Percentiles rank a stretch among this genome's conserved stretches.
These are phyloP conservation scores for Phylloporus scabripes DNA, from an alignment of 768 basidiomycete species.

Conservation along the genomic window DNA sequence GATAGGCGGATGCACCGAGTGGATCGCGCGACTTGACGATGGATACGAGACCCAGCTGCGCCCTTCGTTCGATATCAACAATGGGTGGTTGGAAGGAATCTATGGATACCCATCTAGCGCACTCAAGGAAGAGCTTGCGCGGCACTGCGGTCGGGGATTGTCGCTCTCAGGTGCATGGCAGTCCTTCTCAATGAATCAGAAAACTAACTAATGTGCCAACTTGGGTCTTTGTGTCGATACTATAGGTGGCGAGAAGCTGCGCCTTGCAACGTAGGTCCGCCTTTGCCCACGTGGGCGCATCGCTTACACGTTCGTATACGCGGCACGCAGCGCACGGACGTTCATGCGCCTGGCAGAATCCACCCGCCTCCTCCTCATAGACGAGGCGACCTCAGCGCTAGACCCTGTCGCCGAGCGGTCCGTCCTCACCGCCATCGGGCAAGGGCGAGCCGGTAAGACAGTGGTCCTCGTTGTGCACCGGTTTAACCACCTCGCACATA, in stretches of 20 bases:
- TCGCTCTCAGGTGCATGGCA: slow-evolving; percentile 21
- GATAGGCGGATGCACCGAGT: slow-evolving; percentile 25
- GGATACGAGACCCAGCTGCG: slow-evolving; percentile 29
- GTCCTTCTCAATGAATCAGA: not conserved
- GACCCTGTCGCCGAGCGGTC: slow-evolving; percentile 51
- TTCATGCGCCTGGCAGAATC: slow-evolving; percentile 37
- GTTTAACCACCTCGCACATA: slow-evolving; percentile 43
- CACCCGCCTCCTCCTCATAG: slow-evolving; percentile 46
- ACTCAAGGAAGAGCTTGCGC: slow-evolving; percentile 18
- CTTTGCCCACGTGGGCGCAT: not conserved
- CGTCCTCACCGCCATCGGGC: slow-evolving; percentile 38
- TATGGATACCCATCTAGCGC: slow-evolving; percentile 18
- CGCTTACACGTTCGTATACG: not conserved
- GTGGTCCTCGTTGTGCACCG: slow-evolving; percentile 53
- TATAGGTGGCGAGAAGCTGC: slow-evolving; percentile 43
- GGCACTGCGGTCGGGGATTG: slow-evolving; percentile 19
- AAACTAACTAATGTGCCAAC: not conserved
- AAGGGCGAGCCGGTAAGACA: slow-evolving; percentile 42
- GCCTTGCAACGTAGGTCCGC: slow-evolving; percentile 41
- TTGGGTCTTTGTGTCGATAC: not conserved
- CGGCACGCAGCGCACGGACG: slow-evolving; percentile 36
- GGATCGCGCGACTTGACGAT: slow-evolving; percentile 33
- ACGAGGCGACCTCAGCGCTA: slow-evolving; percentile 55
- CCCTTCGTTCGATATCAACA: slow-evolving; percentile 16
- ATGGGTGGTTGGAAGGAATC: slow-evolving; percentile 18